A percentile compares a stretch with the other conserved stretches of the same genome.
phyloP scores from a whole-genome alignment of 2,329 filamentous ascomycete genomes.

The Claviceps arundinis region DNA sequence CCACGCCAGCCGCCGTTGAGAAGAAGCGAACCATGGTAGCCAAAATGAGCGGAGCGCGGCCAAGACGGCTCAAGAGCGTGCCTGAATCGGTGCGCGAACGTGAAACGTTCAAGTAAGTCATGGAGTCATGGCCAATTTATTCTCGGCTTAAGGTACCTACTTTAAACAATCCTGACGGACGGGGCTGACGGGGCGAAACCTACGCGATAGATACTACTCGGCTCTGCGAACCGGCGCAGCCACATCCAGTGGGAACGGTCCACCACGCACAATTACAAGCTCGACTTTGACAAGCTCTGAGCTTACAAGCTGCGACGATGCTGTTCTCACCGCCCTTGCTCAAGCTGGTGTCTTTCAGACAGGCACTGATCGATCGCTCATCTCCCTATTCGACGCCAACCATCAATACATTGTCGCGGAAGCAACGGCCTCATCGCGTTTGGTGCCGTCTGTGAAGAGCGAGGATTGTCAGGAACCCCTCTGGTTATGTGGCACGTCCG shows the following conservation, averaged over 20 bases:
- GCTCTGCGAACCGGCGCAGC: neutral
- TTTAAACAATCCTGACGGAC: neutral
- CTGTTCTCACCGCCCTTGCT: constrained; percentile 33
- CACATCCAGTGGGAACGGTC: neutral
- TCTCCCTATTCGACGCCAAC: constrained; percentile 37
- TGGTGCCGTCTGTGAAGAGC: constrained; percentile 15
- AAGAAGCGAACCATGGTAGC: neutral
- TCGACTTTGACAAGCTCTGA: constrained; percentile 5
- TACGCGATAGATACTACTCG: neutral
- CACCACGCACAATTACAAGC: neutral
- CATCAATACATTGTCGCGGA: constrained; percentile 39
- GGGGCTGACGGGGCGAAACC: neutral
- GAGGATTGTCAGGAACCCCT: constrained; percentile 9
- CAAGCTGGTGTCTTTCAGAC: constrained; percentile 33
- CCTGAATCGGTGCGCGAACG: neutral
- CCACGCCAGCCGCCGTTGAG: neutral
- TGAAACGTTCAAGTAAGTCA: constrained; percentile 8
- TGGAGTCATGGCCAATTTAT: constrained; percentile 1
- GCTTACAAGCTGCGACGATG: constrained; percentile 19
- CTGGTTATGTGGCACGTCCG: constrained; percentile 18
- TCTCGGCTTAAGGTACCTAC: no score
- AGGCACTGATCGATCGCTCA: constrained; percentile 27
- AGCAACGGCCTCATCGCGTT: constrained; percentile 27
- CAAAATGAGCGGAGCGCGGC: neutral
- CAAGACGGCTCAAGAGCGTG: neutral